Evolutionary conservation across 1,284 basidiomycete species (phyloP), one percentile per base, ranked within the genome.

Genomic region (Melampsora americana): DNA sequence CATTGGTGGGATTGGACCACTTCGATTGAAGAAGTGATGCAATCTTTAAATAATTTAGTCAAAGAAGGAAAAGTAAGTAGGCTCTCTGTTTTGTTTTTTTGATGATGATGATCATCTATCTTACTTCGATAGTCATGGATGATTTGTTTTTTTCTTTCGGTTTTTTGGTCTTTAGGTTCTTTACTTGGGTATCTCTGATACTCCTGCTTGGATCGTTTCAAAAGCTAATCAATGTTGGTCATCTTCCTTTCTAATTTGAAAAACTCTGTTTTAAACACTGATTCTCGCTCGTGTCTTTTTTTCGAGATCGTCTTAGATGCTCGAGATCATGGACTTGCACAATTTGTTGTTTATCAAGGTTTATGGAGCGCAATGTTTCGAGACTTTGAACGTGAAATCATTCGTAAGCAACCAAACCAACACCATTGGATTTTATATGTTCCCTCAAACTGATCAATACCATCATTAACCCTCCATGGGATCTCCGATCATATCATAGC

Each of bases 271-370:
- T 53, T 53, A 12, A 53, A 3, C 50, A 7, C n/a, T 32, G 23
- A 26, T 61, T 61, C 26, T 18, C 5, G n/a, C 5, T 35, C 9
- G 35, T 35, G 35, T 35, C 50, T 12, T 23, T 53, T 53, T 16
- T n/a, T n/a, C n/a, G 35, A 35, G 35, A 9, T 4, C 5, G 35
- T 3, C 9, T 32, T 32, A 61, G 60, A 88, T 78, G 88, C 88
- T 0, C 81, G 83, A 0, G 82, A 83, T 35, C 82, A 85, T 66
- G 85, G 84, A 7, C 83, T 86, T 81, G 84, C 86, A 0, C 87
- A 85, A 7, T 89, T 89, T 78, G 84, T 85, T 60, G 83, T 89
- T 73, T 89, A 87, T 80, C 87, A 88, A 80, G 88, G 87, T 32
- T 78, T 79, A 14, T 89, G 86, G 86, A 86, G 84, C 78, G 82